Percentiles rank a stretch among this genome's conserved stretches.
Evolutionary conservation across 2,329 filamentous ascomycete species (phyloP).

Genomic region (Aspergillus arachidicola): DNA sequence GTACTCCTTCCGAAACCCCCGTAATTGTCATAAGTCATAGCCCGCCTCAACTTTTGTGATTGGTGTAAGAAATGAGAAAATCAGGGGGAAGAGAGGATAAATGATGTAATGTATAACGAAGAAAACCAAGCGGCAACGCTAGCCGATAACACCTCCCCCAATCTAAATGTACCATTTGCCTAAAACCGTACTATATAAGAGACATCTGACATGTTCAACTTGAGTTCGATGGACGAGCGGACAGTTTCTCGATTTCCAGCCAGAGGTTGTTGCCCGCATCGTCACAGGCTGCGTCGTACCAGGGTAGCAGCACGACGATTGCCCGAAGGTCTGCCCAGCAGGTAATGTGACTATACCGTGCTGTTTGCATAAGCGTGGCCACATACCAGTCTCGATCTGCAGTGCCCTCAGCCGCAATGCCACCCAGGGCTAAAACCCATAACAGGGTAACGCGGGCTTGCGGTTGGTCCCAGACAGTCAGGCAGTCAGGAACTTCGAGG

Average conservation of each 20-base stretch:
- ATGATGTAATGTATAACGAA: background rate
- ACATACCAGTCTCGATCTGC: constrained; percentile 39
- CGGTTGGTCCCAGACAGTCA: constrained; percentile 29
- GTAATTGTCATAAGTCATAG: background rate
- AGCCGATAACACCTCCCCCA: background rate
- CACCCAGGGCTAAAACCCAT: constrained; percentile 42
- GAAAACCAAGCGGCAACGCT: background rate
- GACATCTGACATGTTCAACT: background rate
- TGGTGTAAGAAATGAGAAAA: background rate
- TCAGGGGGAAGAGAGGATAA: too few relatives aligned
- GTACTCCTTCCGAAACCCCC: background rate
- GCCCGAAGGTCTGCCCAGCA: constrained; percentile 32
- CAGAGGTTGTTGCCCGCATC: constrained; percentile 32
- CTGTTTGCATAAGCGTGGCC: constrained; percentile 25
- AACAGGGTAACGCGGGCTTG: constrained; percentile 30
- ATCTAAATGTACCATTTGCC: constrained; percentile 1
- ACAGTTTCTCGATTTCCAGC: constrained; percentile 23
- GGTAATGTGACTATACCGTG: constrained; percentile 21
- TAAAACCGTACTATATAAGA: background rate
- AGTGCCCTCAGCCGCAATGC: constrained; percentile 39
- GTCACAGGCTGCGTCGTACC: constrained; percentile 41
- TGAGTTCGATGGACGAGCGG: constrained; percentile 1
- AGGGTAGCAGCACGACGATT: constrained; percentile 32
- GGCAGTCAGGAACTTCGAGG: constrained; percentile 26
- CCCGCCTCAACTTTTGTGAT: background rate